Conservation (phyloP, 805 yeast genomes). For the Yarrowia sp. region DNA sequence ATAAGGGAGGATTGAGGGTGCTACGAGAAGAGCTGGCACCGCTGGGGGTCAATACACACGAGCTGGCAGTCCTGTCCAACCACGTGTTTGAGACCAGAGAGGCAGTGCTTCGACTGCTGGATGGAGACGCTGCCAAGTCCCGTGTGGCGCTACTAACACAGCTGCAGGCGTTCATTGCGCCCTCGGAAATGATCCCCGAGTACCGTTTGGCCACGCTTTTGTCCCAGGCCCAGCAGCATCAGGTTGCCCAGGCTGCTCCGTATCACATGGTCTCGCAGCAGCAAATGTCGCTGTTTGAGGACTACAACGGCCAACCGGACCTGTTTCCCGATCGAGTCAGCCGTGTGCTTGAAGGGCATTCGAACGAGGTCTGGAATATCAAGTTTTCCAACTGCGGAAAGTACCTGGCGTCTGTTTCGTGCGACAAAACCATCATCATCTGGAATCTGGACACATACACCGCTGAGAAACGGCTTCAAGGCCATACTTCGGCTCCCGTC, state of each 20-base stretch:
- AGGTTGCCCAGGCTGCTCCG: constrained; percentile 50
- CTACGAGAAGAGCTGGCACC: constrained; percentile 52
- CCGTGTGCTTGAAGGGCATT: constrained; percentile 60
- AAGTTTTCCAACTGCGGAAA: constrained; percentile 80
- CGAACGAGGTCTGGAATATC: constrained; percentile 83
- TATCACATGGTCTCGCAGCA: constrained; percentile 42
- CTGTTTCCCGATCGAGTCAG: constrained; percentile 52
- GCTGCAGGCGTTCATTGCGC: constrained; percentile 58
- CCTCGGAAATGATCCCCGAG: constrained; percentile 62
- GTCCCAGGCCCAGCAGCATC: constrained; percentile 59
- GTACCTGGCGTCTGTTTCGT: constrained; percentile 76
- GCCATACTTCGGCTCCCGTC: constrained; percentile 46
- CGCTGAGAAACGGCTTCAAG: constrained; percentile 48
- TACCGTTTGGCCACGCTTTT: constrained; percentile 59
- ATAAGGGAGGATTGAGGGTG: constrained; percentile 51
- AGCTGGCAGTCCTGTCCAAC: constrained; percentile 47
- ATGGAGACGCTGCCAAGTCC: constrained; percentile 51
- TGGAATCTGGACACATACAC: constrained; percentile 63
- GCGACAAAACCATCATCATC: constrained; percentile 67
- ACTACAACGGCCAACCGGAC: constrained; percentile 47
- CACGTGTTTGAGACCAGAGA: constrained; percentile 47
- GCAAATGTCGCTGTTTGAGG: constrained; percentile 42
- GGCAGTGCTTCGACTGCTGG: constrained; percentile 46
- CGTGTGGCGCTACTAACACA: constrained; percentile 54
- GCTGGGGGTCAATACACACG: constrained; percentile 46